phyloP scores from a whole-genome alignment of 2,329 filamentous ascomycete species.

The Chrysosporium queenslandicum region DNA sequence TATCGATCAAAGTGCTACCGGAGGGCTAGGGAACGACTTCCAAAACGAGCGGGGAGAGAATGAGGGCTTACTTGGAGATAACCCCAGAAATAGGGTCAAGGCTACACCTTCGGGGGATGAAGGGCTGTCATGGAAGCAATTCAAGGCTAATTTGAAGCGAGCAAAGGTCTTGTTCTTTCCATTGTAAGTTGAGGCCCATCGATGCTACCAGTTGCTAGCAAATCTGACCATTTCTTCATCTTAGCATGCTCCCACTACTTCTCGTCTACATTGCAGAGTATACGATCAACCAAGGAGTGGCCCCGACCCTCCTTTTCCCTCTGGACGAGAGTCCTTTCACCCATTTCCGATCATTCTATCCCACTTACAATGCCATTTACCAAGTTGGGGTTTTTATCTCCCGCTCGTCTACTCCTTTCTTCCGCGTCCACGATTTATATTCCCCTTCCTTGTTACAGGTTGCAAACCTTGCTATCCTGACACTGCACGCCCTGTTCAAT shows the following conservation, averaged over 20 bases:
- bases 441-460: slow-evolving; percentile 72
- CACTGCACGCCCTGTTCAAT: slow-evolving; percentile 63
- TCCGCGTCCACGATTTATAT: slow-evolving; percentile 73
- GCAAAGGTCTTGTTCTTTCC: slow-evolving; percentile 61
- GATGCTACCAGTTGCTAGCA: slow-evolving; percentile 24
- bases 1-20: not conserved
- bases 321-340: slow-evolving; percentile 64
- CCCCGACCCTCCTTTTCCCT: slow-evolving; percentile 82
- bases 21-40: slow-evolving; percentile 27
- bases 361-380: slow-evolving; percentile 88
- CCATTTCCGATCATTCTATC: slow-evolving; percentile 80
- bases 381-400: slow-evolving; percentile 93
- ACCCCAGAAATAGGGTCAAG: slow-evolving; percentile 10
- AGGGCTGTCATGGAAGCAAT: slow-evolving; percentile 26
- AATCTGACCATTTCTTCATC: not conserved
- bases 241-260: slow-evolving; percentile 75
- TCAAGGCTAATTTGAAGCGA: slow-evolving; percentile 51
- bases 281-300: slow-evolving; percentile 90
- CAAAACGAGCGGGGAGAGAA: slow-evolving; percentile 24
- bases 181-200: slow-evolving; percentile 41
- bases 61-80: slow-evolving; percentile 24
- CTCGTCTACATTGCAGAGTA: slow-evolving; percentile 95
- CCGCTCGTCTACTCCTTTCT: slow-evolving; percentile 77
- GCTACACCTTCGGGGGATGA: not conserved
- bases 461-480: slow-evolving; percentile 63